Base-by-base conservation (phyloP, 768 basidiomycete species). In the Mycena vulgaris region DNA sequence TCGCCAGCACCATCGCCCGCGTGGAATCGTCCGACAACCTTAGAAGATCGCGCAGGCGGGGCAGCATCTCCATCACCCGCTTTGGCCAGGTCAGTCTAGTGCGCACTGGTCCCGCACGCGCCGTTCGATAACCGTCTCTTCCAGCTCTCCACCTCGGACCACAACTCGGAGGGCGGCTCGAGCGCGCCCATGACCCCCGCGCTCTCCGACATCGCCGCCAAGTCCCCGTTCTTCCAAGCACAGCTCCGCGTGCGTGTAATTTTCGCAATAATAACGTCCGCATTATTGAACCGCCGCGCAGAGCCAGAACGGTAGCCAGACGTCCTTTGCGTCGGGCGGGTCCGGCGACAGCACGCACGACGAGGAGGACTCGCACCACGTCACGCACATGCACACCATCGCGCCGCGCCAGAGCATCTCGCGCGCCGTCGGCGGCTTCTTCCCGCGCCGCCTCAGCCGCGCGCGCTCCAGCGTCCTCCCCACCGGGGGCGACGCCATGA, bases 71-170 rank as follows among this genome's bases (percentile, higher is more conserved):
- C 0, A 83, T 92, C 48, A 88, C 89, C 62, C 83, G 88, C 21
- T 89, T 90, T 71, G 90, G 91, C 30, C 86, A 90, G 85, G 89
- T 90, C 55, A 66, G 82, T 67, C 25, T n/a, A n/a, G n/a, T n/a
- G n/a, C n/a, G n/a, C n/a, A n/a, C n/a, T n/a, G n/a, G n/a, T n/a
- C n/a, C n/a, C n/a, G n/a, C n/a, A n/a, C n/a, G n/a, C n/a, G n/a
- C n/a, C n/a, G 30, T 23, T 58, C 47, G 33, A 6, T 35, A 13
- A 35, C 33, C 33, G 33, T 35, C 13, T 6, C 33, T 13, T 35
- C 33, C 58, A 68, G 28, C 65, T 75, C 47, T 66, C 76, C 73
- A 69, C 71, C 48, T 74, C 66, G n/a, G 75, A 76, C 13, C 75
- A 78, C 35, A 66, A 74, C 35, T 74, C 71, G 7, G 77, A 78